Evolutionary conservation across 2,329 filamentous ascomycete genomes (phyloP), one percentile per base, ranked within the genome.

Genomic region (Penicillium nordicum): DNA sequence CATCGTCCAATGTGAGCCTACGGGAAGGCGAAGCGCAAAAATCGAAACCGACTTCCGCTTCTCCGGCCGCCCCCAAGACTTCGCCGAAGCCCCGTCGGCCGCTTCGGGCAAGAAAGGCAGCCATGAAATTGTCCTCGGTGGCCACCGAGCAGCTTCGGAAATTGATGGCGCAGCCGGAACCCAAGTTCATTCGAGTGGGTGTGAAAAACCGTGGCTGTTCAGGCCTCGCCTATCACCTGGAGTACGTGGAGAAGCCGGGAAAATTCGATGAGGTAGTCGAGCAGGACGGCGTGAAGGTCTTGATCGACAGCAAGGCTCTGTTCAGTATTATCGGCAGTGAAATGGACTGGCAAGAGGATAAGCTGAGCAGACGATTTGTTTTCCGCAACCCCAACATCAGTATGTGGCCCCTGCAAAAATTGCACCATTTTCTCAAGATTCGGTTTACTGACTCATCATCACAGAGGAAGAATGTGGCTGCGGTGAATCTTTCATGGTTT

Each of bases 271-370:
- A 99, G 75, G 82, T 87, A 50, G 91, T 99, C 1, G 92, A 95
- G 71, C 94, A 99, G 73, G 94, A 97, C 68, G 94, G 93, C 0
- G 93, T 99, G 55, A 93, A 90, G 76, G 93, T 99, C 34, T 74
- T 97, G 72, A 94, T 99, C 55, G 94, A 99, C 74, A 96, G 90
- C 81, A 97, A 97, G 79, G 94, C 94, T 41, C 79, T 99, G 48
- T 92, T 99, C 73, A 97, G 93, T 75, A 97, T 99, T 52, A 97
- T 99, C 67, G 94, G 94, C 5, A 96, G 89, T 70, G 93, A 97
- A 78, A 99, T 99, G 94, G 94, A 99, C 71, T 99, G 93, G 92
- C 82, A 93, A 11, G 92, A 97, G 76, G 94, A 97, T 68, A 96
- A 96, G 79, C 78, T 99, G 62, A 96, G 88, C 73, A 84, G 92